phyloP scores from a whole-genome alignment of 2,329 filamentous ascomycete species.

The Aureobasidium vineae region DNA sequence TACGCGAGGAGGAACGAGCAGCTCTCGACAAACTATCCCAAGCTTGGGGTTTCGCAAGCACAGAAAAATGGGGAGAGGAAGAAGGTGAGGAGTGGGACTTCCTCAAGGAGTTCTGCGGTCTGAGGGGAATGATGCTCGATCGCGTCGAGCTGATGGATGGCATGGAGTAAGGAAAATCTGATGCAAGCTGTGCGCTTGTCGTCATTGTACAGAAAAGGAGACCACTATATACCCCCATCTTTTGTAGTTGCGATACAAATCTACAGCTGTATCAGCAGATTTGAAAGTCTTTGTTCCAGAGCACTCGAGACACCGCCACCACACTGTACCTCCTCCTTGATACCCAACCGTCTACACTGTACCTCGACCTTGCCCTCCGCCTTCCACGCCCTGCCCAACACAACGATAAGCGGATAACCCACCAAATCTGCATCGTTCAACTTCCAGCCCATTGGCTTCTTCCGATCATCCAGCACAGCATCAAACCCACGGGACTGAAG shows the following conservation, averaged over 20 bases:
- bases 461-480: constrained; percentile 66
- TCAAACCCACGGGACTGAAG: constrained; percentile 11
- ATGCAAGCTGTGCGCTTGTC: not conserved
- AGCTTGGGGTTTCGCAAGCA: constrained; percentile 88
- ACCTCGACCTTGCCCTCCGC: constrained; percentile 64
- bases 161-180: constrained; percentile 64
- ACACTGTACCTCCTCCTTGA: constrained; percentile 59
- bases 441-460: constrained; percentile 73
- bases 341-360: constrained; percentile 67
- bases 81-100: constrained; percentile 86
- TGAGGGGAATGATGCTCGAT: constrained; percentile 87
- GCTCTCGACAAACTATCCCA: constrained; percentile 82
- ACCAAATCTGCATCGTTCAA: constrained; percentile 84
- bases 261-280: constrained; percentile 55
- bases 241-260: not conserved
- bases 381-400: constrained; percentile 72
- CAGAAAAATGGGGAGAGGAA: constrained; percentile 79
- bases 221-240: not conserved
- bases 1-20: constrained; percentile 84
- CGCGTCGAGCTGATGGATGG: constrained; percentile 87
- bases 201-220: constrained; percentile 13
- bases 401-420: constrained; percentile 79
- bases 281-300: constrained; percentile 50
- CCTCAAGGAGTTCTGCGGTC: constrained; percentile 76
- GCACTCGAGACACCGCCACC: constrained; percentile 40